Conservation (phyloP, 345 rosid genomes). For the Kandelia obovata region DNA sequence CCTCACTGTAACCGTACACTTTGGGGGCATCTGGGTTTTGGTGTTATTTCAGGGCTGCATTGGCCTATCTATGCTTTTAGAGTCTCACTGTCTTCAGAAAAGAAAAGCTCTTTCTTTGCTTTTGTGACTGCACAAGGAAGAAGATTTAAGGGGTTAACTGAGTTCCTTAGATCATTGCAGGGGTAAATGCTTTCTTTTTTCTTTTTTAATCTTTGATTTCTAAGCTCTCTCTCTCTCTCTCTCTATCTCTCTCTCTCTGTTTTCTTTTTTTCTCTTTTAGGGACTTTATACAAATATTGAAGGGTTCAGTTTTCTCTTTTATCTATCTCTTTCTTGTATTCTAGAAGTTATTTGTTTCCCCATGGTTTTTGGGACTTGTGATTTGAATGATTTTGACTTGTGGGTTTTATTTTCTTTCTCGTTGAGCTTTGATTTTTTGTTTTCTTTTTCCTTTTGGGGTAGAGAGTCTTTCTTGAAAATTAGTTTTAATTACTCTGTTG, state of each 20-base stretch:
- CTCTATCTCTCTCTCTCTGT: neutral
- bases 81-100: constrained; percentile 32
- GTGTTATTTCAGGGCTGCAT: constrained; percentile 38
- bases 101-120: constrained; percentile 38
- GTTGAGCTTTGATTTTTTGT: too few relatives aligned
- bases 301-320: constrained; percentile 25
- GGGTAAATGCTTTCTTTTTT: constrained; percentile 33
- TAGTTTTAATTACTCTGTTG: too few relatives aligned
- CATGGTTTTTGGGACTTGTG: constrained; percentile 4
- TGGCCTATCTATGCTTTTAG: constrained; percentile 46
- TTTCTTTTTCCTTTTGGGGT: neutral
- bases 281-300: neutral
- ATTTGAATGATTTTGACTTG: constrained; percentile 7
- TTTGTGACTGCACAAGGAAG: constrained; percentile 50
- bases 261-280: constrained; percentile 3
- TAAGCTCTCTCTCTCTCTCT: too few relatives aligned
- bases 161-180: constrained; percentile 21
- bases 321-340: constrained; percentile 55
- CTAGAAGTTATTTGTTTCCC: constrained; percentile 22
- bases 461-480: too few relatives aligned
- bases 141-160: constrained; percentile 48
- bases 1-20: constrained; percentile 21
- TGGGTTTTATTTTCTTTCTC: constrained; percentile 5
- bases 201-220: neutral
- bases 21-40: constrained; percentile 22